Conservation (phyloP, 495 filamentous ascomycete genomes). For the Penicillium psychrofluorescens region DNA sequence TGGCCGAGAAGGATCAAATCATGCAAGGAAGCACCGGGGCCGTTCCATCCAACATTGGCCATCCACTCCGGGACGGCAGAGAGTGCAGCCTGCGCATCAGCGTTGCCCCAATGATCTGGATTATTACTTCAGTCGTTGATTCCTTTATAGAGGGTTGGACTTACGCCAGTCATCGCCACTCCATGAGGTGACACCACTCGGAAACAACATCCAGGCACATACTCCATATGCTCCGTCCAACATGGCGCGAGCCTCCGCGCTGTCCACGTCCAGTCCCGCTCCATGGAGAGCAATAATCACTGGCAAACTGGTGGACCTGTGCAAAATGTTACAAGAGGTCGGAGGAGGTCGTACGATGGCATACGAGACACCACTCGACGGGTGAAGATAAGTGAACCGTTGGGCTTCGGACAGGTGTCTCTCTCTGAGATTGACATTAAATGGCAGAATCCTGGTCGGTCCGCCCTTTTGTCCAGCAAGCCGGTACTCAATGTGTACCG, state of each 20-base stretch:
- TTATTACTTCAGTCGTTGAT: constrained; percentile 7
- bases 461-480: too few relatives aligned
- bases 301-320: not conserved
- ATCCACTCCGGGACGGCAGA: constrained; percentile 46
- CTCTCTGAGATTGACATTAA: not conserved
- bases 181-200: constrained; percentile 54
- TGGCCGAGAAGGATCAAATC: too few relatives aligned
- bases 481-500: too few relatives aligned
- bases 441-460: too few relatives aligned
- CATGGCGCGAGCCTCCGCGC: constrained; percentile 33
- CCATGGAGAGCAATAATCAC: constrained; percentile 40
- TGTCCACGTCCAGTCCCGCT: constrained; percentile 50
- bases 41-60: constrained; percentile 8
- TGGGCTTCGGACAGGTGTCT: constrained; percentile 35
- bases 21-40: too few relatives aligned
- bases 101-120: constrained; percentile 48
- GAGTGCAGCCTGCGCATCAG: constrained; percentile 49
- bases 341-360: constrained; percentile 51
- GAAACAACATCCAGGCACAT: constrained; percentile 51
- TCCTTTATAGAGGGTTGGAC: constrained; percentile 3
- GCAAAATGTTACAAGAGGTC: constrained; percentile 9
- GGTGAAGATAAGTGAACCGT: constrained; percentile 51
- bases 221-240: constrained; percentile 44
- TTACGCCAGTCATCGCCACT: constrained; percentile 58
- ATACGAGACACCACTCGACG: constrained; percentile 52